Evolutionary conservation across 2,329 filamentous ascomycete genomes (phyloP).

Genomic region (Colletotrichum tropicale): DNA sequence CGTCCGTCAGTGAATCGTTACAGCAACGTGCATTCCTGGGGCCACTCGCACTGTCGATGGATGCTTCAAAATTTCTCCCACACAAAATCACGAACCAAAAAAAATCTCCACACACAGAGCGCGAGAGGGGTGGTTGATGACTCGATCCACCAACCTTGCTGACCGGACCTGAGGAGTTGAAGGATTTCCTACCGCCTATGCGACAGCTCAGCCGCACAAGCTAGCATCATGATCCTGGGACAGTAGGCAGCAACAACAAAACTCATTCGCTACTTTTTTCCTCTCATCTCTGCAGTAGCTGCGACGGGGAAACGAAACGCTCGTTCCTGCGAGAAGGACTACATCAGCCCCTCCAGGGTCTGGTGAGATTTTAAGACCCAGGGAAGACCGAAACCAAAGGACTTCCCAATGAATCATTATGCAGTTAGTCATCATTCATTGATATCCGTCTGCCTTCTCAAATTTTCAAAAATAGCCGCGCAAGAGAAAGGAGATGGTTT

Average conservation of each 20-base stretch:
- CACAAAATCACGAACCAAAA: neutral
- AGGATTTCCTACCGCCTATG: neutral
- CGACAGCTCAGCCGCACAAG: conserved; percentile 9
- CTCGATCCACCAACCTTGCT: conserved; percentile 13
- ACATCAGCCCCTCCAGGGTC: neutral
- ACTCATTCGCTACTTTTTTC: neutral
- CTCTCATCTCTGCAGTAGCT: neutral
- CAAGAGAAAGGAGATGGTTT: neutral
- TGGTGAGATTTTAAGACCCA: neutral
- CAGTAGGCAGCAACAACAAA: neutral
- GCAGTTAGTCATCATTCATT: conserved; percentile 16
- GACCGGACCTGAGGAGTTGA: neutral
- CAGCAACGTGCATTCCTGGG: neutral
- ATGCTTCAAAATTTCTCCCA: conserved; percentile 8
- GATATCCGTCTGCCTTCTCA: neutral
- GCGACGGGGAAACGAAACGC: neutral
- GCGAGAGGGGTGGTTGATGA: neutral
- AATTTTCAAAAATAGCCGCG: neutral
- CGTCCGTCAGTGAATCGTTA: neutral
- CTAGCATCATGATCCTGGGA: conserved; percentile 18
- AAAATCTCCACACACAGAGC: conserved; percentile 4
- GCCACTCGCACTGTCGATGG: conserved; percentile 6
- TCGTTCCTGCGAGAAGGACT: neutral
- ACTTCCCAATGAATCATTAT: conserved; percentile 3
- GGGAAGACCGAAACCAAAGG: neutral